Evolutionary conservation across 805 yeast species (phyloP).

Genomic region (Komagataella phaffii): DNA sequence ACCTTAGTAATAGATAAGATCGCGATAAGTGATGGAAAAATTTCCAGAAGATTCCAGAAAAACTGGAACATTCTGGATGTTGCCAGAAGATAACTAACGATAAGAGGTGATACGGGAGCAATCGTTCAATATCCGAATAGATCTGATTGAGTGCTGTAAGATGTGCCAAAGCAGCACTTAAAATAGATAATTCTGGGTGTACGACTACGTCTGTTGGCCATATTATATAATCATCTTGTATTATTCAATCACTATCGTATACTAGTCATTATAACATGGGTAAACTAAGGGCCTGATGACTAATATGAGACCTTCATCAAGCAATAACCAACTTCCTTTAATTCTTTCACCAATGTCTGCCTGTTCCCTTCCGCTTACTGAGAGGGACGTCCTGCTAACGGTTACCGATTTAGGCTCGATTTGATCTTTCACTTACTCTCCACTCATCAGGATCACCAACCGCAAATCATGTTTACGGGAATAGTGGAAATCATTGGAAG

Average conservation of each 20-base stretch:
- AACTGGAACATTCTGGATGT: not conserved
- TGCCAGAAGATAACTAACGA: not conserved
- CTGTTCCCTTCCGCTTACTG: not conserved
- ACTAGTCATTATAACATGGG: too few relatives aligned
- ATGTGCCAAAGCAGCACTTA: not conserved
- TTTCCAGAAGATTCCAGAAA: not conserved
- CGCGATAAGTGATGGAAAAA: not conserved
- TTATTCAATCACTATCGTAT: too few relatives aligned
- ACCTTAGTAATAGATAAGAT: not conserved
- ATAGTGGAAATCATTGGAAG: slow-evolving; percentile 78
- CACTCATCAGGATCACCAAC: slow-evolving; percentile 1
- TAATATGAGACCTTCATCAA: too few relatives aligned
- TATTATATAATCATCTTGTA: too few relatives aligned
- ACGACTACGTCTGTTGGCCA: not conserved
- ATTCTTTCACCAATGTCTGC: not conserved
- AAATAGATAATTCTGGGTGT: not conserved
- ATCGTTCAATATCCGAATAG: not conserved
- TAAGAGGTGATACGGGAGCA: not conserved
- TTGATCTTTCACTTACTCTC: not conserved
- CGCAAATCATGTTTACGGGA: slow-evolving; percentile 76
- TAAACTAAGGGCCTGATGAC: not conserved
- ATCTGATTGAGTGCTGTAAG: not conserved
- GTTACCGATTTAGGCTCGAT: not conserved
- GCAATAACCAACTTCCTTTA: too few relatives aligned
- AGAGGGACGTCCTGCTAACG: not conserved